These are phyloP conservation scores for Tympanopsis confertula DNA, from an alignment of 2,329 filamentous ascomycete genomes.

Conservation along the genomic window DNA sequence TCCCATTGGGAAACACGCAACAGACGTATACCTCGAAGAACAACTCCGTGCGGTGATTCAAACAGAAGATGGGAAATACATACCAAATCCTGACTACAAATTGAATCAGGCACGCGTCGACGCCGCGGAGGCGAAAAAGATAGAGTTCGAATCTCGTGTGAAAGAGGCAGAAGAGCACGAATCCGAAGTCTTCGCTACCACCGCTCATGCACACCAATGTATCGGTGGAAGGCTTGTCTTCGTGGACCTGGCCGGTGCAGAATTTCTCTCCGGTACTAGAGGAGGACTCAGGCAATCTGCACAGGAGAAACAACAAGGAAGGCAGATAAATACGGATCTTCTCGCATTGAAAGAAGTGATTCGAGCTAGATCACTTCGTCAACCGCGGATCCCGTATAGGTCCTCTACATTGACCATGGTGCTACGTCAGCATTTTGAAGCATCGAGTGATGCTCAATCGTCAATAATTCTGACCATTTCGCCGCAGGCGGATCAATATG, in stretches of 20 bases:
- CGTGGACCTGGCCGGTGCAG: slow-evolving; percentile 30
- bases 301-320: slow-evolving; percentile 24
- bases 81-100: slow-evolving; percentile 18
- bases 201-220: slow-evolving; percentile 9
- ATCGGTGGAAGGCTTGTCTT: slow-evolving; percentile 29
- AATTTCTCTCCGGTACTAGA: slow-evolving; percentile 14
- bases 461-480: slow-evolving; percentile 26
- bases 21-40: slow-evolving; percentile 25
- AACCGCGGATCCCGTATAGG: slow-evolving; percentile 24
- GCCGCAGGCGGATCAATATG: slow-evolving; percentile 18
- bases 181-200: slow-evolving; percentile 9
- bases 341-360: slow-evolving; percentile 32
- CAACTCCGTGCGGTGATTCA: slow-evolving; percentile 14
- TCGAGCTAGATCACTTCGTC: slow-evolving; percentile 20
- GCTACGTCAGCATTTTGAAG: slow-evolving; percentile 22
- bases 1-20: slow-evolving; percentile 27
- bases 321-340: slow-evolving; percentile 31
- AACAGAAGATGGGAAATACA: slow-evolving; percentile 17
- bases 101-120: slow-evolving; percentile 24
- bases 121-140: slow-evolving; percentile 22
- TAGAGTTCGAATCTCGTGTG: slow-evolving; percentile 18
- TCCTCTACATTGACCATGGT: slow-evolving; percentile 29
- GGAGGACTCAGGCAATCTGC: slow-evolving; percentile 14
- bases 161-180: slow-evolving; percentile 19
- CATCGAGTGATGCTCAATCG: slow-evolving; percentile 11